Conservation (phyloP, 352 stramenopile species). For the Phytophthora pistaciae region DNA sequence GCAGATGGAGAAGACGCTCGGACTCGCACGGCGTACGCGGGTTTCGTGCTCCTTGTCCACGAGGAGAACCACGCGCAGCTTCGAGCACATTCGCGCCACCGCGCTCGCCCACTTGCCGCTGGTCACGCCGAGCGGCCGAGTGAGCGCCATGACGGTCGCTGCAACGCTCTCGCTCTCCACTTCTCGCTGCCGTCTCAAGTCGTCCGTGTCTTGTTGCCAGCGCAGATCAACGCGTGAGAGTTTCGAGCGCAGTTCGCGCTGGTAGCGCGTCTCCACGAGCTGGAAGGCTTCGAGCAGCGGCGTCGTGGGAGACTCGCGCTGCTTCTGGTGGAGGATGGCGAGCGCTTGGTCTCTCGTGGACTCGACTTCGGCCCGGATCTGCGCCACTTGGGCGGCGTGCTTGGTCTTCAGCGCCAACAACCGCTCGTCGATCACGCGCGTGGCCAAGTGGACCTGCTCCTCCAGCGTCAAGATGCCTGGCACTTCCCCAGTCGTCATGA, state of each 20-base stretch:
- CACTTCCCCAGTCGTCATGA: slow-evolving; percentile 72
- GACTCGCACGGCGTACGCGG: slow-evolving; percentile 9
- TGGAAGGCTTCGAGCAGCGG: slow-evolving; percentile 36
- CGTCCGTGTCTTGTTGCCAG: slow-evolving; percentile 71
- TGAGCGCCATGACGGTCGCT: slow-evolving; percentile 80
- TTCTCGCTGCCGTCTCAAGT: slow-evolving; percentile 62
- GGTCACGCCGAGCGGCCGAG: slow-evolving; percentile 70
- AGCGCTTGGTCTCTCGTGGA: slow-evolving; percentile 37
- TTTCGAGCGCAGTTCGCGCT: slow-evolving; percentile 42
- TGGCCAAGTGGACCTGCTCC: slow-evolving; percentile 74
- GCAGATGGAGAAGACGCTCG: slow-evolving; percentile 47
- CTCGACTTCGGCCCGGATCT: slow-evolving; percentile 46
- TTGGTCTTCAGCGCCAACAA: slow-evolving; percentile 59
- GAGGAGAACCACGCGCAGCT: slow-evolving; percentile 57
- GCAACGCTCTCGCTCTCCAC: slow-evolving; percentile 80
- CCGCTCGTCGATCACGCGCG: slow-evolving; percentile 67
- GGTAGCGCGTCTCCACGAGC: slow-evolving; percentile 43
- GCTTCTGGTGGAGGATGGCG: slow-evolving; percentile 34
- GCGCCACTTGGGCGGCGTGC: slow-evolving; percentile 36
- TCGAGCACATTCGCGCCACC: slow-evolving; percentile 59
- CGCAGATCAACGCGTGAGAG: slow-evolving; percentile 56
- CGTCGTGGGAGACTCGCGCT: slow-evolving; percentile 40
- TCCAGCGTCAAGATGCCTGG: slow-evolving; percentile 63
- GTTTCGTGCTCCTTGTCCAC: slow-evolving; percentile 39
- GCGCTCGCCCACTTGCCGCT: slow-evolving; percentile 79